A percentile compares a stretch with the other conserved stretches of the same genome.
Evolutionary conservation across 306 rosid species (phyloP).

Genomic region (Clitoria ternatea): DNA sequence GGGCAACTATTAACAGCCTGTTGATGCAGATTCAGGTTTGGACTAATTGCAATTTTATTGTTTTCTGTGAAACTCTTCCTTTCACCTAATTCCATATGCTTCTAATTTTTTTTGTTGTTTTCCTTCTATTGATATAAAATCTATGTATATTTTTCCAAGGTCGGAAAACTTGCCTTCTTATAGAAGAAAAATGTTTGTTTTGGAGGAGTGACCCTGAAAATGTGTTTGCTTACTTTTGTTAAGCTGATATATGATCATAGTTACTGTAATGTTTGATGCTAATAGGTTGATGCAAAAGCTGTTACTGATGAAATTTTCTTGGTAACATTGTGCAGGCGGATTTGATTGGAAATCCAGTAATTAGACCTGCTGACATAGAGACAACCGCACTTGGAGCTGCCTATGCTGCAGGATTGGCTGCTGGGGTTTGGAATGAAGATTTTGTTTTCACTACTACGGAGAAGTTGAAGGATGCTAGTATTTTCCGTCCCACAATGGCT

Average conservation of each 20-base stretch:
- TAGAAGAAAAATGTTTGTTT: too few relatives aligned
- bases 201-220: too few relatives aligned
- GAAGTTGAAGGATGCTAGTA: conserved; percentile 35
- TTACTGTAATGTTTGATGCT: neutral
- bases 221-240: too few relatives aligned
- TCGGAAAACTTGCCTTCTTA: too few relatives aligned
- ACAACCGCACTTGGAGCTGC: conserved; percentile 98
- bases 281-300: neutral
- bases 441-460: conserved; percentile 42
- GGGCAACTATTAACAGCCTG: conserved; percentile 74
- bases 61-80: conserved; percentile 7
- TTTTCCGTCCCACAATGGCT: conserved; percentile 43
- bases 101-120: neutral
- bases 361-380: conserved; percentile 84
- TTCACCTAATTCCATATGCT: neutral
- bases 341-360: conserved; percentile 61
- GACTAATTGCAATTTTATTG: neutral
- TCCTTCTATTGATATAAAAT: too few relatives aligned
- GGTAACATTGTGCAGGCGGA: conserved; percentile 58
- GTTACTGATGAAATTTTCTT: neutral
- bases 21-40: conserved; percentile 95
- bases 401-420: conserved; percentile 91
- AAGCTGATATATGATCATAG: too few relatives aligned
- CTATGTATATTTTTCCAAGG: too few relatives aligned
- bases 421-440: conserved; percentile 74